Base-by-base conservation (phyloP, 2,329 filamentous ascomycete species). In the Fusarium coffeatum region DNA sequence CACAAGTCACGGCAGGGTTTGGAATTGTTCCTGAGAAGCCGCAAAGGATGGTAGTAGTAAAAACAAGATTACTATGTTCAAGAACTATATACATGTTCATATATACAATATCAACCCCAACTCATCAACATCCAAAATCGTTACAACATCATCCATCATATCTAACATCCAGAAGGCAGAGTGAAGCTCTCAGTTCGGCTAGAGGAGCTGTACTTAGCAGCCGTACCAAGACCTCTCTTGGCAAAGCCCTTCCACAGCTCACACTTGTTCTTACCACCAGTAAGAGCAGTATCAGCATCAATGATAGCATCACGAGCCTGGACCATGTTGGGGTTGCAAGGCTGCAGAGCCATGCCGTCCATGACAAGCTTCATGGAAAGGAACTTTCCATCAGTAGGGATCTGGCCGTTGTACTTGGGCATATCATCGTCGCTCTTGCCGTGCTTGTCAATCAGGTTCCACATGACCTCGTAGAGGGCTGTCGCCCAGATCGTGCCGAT, bases 371-470 rank as follows among this genome's bases (percentile, higher is more conserved):
- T 85, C 82, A 87, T 80, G 9, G 79, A 72, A 18, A 87, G 77
- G 69, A 82, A 87, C 61, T 83, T 83, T 22, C 86, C 86, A 59
- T 88, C 85, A 1, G 79, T 84, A 5, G 86, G 86, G 2, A 87
- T 80, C 5, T 84, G 83, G 11, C 79, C 78, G 13, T 32, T 57
- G 47, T 87, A 83, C 2, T 76, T 74, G 1, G 86, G 86, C 18
- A 76, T 70, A 11, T 76, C 76, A 1, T 64, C 78, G 47, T 82
- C 78, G 43, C 82, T 86, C 77, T 85, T 85, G 58, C 86, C 86
- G 64, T 87, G 76, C 78, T 85, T 85, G 54, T 86, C 86, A 60
- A 88, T 85, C 34, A 88, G 72, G 76, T 86, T 87, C 86, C 87
- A 88, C 59, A 88, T 75, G 15, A 88, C 79, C 71, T 88, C 86